phyloP scores from a whole-genome alignment of 768 basidiomycete species.

The Mycena polygramma region DNA sequence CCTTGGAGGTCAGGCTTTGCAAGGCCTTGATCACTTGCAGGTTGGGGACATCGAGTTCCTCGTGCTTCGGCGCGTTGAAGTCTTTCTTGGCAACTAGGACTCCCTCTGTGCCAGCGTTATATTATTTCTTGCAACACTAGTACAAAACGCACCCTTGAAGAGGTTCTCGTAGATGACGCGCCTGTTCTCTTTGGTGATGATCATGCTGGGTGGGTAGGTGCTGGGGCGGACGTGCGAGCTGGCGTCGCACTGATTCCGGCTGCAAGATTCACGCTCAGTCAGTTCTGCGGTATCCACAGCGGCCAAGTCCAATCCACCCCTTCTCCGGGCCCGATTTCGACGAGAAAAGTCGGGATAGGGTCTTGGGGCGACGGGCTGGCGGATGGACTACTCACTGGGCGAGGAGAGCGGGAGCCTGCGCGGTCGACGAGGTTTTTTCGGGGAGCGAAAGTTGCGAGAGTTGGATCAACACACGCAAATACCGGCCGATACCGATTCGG shows the following conservation, averaged over 20 bases:
- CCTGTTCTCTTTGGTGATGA: conserved; percentile 96
- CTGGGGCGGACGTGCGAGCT: conserved; percentile 32
- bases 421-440: not conserved
- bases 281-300: conserved; percentile 16
- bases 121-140: not conserved
- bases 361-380: not conserved
- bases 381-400: conserved; percentile 23
- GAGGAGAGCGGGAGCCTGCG: conserved; percentile 4
- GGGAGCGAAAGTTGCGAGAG: conserved; percentile 2
- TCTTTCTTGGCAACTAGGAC: conserved; percentile 99
- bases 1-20: conserved; percentile 78
- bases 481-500: no score
- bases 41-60: conserved; percentile 84
- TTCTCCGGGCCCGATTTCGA: conserved; percentile 16
- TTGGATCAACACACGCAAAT: not conserved
- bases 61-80: conserved; percentile 97
- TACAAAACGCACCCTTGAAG: conserved; percentile 88
- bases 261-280: conserved; percentile 4
- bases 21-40: conserved; percentile 80
- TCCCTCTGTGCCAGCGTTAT: conserved; percentile 75
- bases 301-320: conserved; percentile 8
- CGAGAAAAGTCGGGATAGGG: conserved; percentile 19
- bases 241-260: conserved; percentile 33
- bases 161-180: conserved; percentile 99
- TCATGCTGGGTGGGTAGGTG: conserved; percentile 74